These are phyloP conservation scores for Esteya vermicola DNA, from an alignment of 2,329 filamentous ascomycete genomes.

Conservation along the genomic window DNA sequence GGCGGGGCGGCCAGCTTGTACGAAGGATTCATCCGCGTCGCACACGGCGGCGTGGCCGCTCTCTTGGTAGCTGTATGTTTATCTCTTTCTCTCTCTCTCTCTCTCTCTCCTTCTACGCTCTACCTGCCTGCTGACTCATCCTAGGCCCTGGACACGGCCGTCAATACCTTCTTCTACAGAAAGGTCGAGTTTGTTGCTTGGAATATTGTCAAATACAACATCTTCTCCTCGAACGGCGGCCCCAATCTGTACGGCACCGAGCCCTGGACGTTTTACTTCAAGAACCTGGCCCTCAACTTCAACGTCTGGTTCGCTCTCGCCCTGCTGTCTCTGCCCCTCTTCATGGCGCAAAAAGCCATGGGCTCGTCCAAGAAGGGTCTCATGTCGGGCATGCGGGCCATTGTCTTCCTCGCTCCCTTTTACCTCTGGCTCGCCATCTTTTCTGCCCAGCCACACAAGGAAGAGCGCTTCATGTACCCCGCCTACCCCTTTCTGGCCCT, in stretches of 20 bases:
- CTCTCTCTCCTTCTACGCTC: constrained; percentile 8
- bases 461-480: constrained; percentile 98
- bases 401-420: constrained; percentile 72
- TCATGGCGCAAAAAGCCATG: constrained; percentile 56
- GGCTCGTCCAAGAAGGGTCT: constrained; percentile 47
- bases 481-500: constrained; percentile 81
- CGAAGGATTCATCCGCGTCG: constrained; percentile 44
- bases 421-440: constrained; percentile 94
- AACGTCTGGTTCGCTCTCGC: constrained; percentile 86
- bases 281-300: constrained; percentile 86
- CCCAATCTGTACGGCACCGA: constrained; percentile 92
- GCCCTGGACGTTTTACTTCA: constrained; percentile 92
- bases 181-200: constrained; percentile 65
- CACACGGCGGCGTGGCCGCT: constrained; percentile 53
- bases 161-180: constrained; percentile 79
- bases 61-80: constrained; percentile 52
- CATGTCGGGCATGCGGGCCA: constrained; percentile 56
- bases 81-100: constrained; percentile 2
- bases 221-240: constrained; percentile 69
- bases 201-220: constrained; percentile 93
- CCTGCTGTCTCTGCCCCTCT: constrained; percentile 57
- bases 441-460: constrained; percentile 86
- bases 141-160: constrained; percentile 20
- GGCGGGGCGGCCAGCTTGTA: constrained; percentile 44
- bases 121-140: neutral